Evolutionary conservation across 139 green algal species (phyloP), one percentile per base, ranked within the genome.

Genomic region (Chlorella sp.): DNA sequence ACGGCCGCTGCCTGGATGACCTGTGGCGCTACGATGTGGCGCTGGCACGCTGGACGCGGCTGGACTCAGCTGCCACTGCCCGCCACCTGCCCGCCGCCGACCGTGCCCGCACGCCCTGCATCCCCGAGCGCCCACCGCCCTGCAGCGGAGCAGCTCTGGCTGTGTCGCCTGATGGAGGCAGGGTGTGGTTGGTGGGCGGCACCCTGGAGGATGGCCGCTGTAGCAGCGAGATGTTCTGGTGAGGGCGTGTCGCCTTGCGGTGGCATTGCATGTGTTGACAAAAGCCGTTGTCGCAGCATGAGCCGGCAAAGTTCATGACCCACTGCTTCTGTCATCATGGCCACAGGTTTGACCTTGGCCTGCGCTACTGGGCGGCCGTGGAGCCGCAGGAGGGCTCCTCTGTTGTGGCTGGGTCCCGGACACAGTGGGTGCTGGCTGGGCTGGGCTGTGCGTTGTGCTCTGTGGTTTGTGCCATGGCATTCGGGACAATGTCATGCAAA

Each of bases 1-100:
- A 90, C 17, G 92, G 89, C 8, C 72, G 83, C 65, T 86, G 94
- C 68, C 82, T 93, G 38, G 90, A 91, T 81, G 93, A 97, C 81
- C 73, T 97, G 46, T 97, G 94, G 94, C 79, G 9, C 16, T 60
- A 60, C 14, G 51, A 60, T 24, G 51, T 60, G 51, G 51, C 51
- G 24, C 14, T 60, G 9, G 51, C 51, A 2, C 51, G 51, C 13
- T 60, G 51, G 51, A 60, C 16, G 51, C 51, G 90, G 43, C 91
- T 94, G 62, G 88, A 95, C 85, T 75, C 91, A 73, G 92, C 95
- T 73, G 86, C 83, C 43, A 81, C 92, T 51, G 77, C 82, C 17
- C 96, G 90, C 28, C 38, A 80, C 38, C 81, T 60, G 68, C 44
- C 38, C 17, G 24, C 38, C 51, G 38, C 22, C 32, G 51, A 81